These are phyloP conservation scores for Trichophyton schoenleinii DNA, from an alignment of 2,329 filamentous ascomycete species.

Conservation along the genomic window DNA sequence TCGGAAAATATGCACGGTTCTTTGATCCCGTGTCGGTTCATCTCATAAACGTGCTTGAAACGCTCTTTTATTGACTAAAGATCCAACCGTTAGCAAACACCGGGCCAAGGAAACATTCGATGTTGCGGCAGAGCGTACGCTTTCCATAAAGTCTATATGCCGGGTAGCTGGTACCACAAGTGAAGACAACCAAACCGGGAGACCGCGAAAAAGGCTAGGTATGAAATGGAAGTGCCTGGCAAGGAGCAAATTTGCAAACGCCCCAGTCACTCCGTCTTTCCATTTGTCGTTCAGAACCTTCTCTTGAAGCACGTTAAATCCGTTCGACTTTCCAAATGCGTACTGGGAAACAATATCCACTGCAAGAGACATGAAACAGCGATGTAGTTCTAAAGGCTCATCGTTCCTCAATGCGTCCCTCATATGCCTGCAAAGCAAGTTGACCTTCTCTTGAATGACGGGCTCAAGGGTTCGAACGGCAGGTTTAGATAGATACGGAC, in stretches of 20 bases:
- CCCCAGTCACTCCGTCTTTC: background rate
- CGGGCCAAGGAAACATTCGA: background rate
- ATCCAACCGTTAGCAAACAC: no score
- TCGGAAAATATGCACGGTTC: background rate
- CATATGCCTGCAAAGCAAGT: slow-evolving; percentile 9
- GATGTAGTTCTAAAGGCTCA: background rate
- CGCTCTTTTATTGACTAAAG: background rate
- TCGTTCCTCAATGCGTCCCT: background rate
- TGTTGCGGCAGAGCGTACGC: background rate
- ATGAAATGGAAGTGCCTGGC: background rate
- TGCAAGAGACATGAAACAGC: background rate
- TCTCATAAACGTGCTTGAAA: background rate
- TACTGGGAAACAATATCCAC: background rate
- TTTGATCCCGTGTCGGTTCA: background rate
- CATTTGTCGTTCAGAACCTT: background rate
- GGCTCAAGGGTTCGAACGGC: slow-evolving; percentile 13
- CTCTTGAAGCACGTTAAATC: background rate
- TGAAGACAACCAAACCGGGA: background rate
- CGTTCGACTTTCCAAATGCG: background rate
- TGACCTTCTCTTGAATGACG: slow-evolving; percentile 11
- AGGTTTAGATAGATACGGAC: slow-evolving; percentile 16
- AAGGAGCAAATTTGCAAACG: background rate
- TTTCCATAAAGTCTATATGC: background rate
- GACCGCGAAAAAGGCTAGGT: background rate
- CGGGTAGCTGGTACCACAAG: background rate